Percentiles rank a stretch among this genome's conserved stretches.
Evolutionary conservation across 2,329 filamentous ascomycete species (phyloP).

Genomic region (Teratosphaeria pseudoeucalypti): DNA sequence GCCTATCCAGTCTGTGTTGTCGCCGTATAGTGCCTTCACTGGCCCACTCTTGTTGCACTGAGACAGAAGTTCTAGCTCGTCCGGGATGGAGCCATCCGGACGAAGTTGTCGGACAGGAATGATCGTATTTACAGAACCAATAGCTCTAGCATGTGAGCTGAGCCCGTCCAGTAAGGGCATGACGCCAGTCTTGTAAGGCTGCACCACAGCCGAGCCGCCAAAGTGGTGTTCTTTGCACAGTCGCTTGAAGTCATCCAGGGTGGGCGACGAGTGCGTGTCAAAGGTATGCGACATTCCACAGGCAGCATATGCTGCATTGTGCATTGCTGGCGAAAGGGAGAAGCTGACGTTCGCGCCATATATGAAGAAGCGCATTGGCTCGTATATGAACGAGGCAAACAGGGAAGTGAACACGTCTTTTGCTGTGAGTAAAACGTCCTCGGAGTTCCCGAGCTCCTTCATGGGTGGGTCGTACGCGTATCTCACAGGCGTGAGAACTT

Average conservation of each 20-base stretch:
- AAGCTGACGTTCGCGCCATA: constrained; percentile 63
- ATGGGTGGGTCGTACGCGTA: neutral
- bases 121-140: constrained; percentile 67
- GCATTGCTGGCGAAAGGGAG: constrained; percentile 68
- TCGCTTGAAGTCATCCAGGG: constrained; percentile 52
- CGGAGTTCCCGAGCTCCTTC: neutral
- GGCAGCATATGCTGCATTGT: constrained; percentile 56
- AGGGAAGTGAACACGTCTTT: constrained; percentile 54
- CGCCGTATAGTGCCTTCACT: constrained; percentile 60
- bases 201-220: constrained; percentile 60
- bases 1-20: constrained; percentile 76
- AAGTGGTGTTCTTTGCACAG: constrained; percentile 57
- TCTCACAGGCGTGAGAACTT: constrained; percentile 49
- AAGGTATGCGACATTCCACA: constrained; percentile 62
- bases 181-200: constrained; percentile 66
- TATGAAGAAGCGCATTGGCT: constrained; percentile 62
- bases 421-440: constrained; percentile 40
- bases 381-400: constrained; percentile 55
- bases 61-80: constrained; percentile 42
- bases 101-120: constrained; percentile 56
- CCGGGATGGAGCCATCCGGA: constrained; percentile 47
- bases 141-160: constrained; percentile 61
- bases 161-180: constrained; percentile 55
- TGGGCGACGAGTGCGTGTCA: constrained; percentile 51
- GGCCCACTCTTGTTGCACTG: constrained; percentile 55